Percentiles rank a stretch among this genome's conserved stretches.
These are phyloP conservation scores for Royoungia palumana DNA, from an alignment of 768 basidiomycete genomes.

Conservation along the genomic window DNA sequence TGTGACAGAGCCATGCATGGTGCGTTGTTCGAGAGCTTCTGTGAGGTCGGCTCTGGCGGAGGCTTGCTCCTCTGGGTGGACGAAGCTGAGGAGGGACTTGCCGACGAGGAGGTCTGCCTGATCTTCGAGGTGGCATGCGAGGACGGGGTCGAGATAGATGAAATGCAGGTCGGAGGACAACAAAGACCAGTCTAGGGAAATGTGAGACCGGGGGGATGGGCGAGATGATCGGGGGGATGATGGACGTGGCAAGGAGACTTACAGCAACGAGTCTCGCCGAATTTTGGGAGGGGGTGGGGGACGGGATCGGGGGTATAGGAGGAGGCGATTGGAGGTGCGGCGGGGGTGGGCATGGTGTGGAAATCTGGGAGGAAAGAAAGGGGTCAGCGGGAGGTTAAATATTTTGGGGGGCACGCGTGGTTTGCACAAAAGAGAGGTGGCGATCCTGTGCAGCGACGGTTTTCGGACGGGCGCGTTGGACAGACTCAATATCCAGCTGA, in stretches of 20 bases:
- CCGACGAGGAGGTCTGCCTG: conserved; percentile 70
- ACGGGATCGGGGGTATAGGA: conserved; percentile 37
- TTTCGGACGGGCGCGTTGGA: no score
- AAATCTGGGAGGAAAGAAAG: conserved; percentile 37
- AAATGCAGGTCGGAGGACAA: conserved; percentile 73
- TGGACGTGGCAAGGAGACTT: conserved; percentile 33
- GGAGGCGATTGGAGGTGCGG: conserved; percentile 26
- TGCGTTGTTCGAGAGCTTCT: conserved; percentile 68
- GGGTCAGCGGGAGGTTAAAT: conserved; percentile 38
- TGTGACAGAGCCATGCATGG: conserved; percentile 81
- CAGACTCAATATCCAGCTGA: conserved; percentile 27
- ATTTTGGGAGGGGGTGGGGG: conserved; percentile 43
- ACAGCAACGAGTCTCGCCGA: conserved; percentile 79
- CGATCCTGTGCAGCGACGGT: no score
- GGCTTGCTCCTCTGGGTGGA: conserved; percentile 80
- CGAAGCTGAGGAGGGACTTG: conserved; percentile 68
- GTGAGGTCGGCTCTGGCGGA: conserved; percentile 74
- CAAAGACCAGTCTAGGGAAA: conserved; percentile 69
- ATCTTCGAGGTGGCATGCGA: conserved; percentile 65
- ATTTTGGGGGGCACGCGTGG: conserved; percentile 15
- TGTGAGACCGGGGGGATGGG: conserved; percentile 13
- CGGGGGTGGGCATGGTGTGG: conserved; percentile 28
- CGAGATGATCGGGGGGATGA: conserved; percentile 20
- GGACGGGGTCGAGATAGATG: conserved; percentile 81
- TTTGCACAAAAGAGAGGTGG: no score